Base-by-base conservation (phyloP, 768 basidiomycete species). In the Nevesoporus exiguus region DNA sequence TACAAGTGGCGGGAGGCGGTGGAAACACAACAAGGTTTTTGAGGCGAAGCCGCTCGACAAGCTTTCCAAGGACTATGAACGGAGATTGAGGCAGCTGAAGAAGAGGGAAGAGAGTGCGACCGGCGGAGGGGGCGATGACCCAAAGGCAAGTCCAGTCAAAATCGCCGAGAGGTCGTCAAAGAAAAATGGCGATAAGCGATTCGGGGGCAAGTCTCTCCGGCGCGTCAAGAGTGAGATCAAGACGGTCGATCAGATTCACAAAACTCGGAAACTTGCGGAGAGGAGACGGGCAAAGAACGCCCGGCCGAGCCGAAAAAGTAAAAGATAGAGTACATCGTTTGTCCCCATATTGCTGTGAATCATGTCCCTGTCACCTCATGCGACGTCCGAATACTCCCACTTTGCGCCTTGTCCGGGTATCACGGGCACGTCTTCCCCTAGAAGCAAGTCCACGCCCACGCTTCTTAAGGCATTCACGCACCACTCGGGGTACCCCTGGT, bases 221-320 rank as follows among this genome's bases (percentile, higher is more conserved):
- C 80, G 77, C 52, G 83, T 90, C 58, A 93, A 85, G 70, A 86
- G 73, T 42, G 93, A 95, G 71, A 83, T 97, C 70, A 93, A 90
- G 75, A 86, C 83, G 0, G 84, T 82, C 25, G 90, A 93, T 46
- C 90, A 95, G 67, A 94, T 98, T 57, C 81, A 90, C 58, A 94
- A 87, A 66, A 74, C 78, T 30, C 80, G 94, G 57, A 83, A 83
- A 63, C 47, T 77, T 19, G 63, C 74, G 64, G 89, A 92, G 61
- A 83, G 80, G 59, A 81, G 79, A 62, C 82, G 77, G 66, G 83
- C 78, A 19, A 94, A 90, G 74, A 94, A 94, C 65, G 89, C 89
- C n/a, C 79, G 93, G 27, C 85, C 88, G 8, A 76, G 74, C 59
- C 71, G 66, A 49, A 73, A 66, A 60, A 56, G 69, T 62, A 70